Conservation (phyloP, 148 eudicot genomes). For the Heliosperma pusillum region DNA sequence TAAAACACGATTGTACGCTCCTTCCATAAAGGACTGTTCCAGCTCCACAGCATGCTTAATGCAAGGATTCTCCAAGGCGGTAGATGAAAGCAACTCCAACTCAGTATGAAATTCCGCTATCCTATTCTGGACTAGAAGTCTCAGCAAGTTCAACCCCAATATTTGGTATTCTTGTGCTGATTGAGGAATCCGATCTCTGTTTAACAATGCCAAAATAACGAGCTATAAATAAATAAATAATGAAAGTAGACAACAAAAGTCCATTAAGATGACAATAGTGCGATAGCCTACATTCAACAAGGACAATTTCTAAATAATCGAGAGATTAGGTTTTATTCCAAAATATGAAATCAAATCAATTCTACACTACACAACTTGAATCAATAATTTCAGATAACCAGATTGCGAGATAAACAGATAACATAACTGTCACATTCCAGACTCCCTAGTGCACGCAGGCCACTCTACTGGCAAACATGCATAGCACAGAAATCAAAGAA, state of each 20-base stretch:
- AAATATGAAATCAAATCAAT: neutral
- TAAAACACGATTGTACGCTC: constrained; percentile 93
- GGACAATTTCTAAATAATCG: neutral
- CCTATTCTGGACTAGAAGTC: constrained; percentile 91
- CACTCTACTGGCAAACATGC: neutral
- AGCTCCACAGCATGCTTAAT: constrained; percentile 94
- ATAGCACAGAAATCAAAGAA: neutral
- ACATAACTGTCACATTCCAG: neutral
- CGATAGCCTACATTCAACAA: constrained; percentile 3
- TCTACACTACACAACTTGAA: neutral
- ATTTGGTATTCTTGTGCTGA: constrained; percentile 79
- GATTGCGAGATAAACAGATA: neutral
- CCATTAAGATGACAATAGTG: constrained; percentile 13
- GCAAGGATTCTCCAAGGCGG: constrained; percentile 74
- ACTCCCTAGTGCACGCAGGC: neutral
- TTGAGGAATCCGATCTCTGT: constrained; percentile 65
- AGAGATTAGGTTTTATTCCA: neutral
- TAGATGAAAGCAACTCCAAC: constrained; percentile 73
- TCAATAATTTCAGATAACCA: neutral
- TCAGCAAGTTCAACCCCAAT: constrained; percentile 80
- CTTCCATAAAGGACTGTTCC: constrained; percentile 98
- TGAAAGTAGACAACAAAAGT: constrained; percentile 7
- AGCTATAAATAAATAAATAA: neutral
- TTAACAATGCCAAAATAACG: constrained; percentile 18
- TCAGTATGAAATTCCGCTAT: constrained; percentile 94